Percentiles rank a stretch among this genome's conserved stretches.
Conservation (phyloP, 331 rosid genomes). For the Phaseolus coccineus region DNA sequence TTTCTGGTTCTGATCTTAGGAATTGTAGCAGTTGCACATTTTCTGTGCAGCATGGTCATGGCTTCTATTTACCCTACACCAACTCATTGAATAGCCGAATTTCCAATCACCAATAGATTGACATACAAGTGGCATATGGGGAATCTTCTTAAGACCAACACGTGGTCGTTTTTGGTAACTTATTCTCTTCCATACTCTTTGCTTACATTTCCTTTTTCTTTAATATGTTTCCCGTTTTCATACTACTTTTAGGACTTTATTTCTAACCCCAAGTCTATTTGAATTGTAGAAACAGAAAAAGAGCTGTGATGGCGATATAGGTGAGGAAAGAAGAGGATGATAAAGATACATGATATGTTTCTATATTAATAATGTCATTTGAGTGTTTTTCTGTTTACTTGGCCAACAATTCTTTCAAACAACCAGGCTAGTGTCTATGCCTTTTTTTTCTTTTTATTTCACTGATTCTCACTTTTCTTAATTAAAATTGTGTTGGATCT, state of each 20-base stretch:
- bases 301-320: background rate
- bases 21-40: background rate
- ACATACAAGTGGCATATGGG: background rate
- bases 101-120: background rate
- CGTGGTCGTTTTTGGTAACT: background rate
- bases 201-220: background rate
- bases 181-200: background rate
- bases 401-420: background rate
- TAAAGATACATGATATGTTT: background rate
- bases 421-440: background rate
- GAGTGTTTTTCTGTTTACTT: background rate
- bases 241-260: too few relatives aligned
- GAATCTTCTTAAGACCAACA: background rate
- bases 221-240: background rate
- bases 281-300: background rate
- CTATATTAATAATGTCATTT: background rate
- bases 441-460: too few relatives aligned
- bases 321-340: background rate
- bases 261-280: background rate
- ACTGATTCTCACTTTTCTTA: background rate
- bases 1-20: background rate
- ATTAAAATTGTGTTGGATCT: background rate
- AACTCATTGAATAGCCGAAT: background rate
- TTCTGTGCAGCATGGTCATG: background rate
- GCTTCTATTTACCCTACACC: background rate